phyloP scores from a whole-genome alignment of 192 early-diverging fungal genomes.

The Helicostylum pulchrum region DNA sequence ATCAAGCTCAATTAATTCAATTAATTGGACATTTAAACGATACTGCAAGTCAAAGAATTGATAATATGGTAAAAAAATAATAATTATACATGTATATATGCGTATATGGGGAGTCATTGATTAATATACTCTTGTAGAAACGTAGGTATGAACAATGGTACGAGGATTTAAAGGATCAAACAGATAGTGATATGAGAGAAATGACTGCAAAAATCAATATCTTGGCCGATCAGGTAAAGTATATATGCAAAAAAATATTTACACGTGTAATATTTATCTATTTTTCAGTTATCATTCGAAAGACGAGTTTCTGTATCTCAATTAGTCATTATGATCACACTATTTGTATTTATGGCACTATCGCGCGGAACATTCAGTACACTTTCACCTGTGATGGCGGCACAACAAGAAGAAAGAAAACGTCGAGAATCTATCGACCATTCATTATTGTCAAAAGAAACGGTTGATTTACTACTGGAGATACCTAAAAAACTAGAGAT shows the following conservation, averaged over 20 bases:
- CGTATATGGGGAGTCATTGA: too few relatives aligned
- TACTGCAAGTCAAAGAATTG: slow-evolving; percentile 58
- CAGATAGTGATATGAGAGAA: slow-evolving; percentile 37
- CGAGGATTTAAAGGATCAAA: slow-evolving; percentile 42
- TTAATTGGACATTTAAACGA: slow-evolving; percentile 67
- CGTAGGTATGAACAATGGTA: slow-evolving; percentile 48
- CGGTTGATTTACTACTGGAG: not conserved
- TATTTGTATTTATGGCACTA: slow-evolving; percentile 39
- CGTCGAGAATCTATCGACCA: slow-evolving; percentile 20
- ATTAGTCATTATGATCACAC: slow-evolving; percentile 32
- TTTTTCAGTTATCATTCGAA: slow-evolving; percentile 40
- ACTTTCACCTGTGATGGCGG: slow-evolving; percentile 35
- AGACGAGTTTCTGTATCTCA: slow-evolving; percentile 39
- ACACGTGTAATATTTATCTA: not conserved
- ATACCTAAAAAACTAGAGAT: not conserved
- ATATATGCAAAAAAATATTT: not conserved
- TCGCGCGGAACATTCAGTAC: slow-evolving; percentile 41
- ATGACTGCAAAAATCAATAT: slow-evolving; percentile 42
- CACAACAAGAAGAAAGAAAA: slow-evolving; percentile 34
- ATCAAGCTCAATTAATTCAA: slow-evolving; percentile 60
- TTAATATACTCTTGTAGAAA: slow-evolving; percentile 26
- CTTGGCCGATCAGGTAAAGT: slow-evolving; percentile 42
- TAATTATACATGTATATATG: not conserved
- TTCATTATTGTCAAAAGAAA: not conserved
- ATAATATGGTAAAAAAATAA: slow-evolving; percentile 49